Base-by-base conservation (phyloP, 2,329 filamentous ascomycete species). In the Talaromyces albobiverticillius region DNA sequence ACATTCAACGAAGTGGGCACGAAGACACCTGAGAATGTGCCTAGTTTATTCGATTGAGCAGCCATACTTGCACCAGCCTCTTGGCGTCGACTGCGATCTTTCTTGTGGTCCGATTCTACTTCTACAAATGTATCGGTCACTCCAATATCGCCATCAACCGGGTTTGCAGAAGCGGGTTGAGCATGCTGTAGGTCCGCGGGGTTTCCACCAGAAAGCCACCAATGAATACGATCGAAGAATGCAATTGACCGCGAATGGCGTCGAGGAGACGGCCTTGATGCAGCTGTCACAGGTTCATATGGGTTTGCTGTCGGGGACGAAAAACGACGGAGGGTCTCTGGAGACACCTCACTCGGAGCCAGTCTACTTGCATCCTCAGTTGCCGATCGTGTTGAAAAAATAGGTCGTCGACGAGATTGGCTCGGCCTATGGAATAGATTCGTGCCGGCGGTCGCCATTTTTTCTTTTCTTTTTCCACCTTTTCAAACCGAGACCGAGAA, bases 1-100 rank as follows among this genome's bases (percentile, higher is more conserved):
- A 95, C 90, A 70, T 94, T 95, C 61, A 95, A 77, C 57, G 87
- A 92, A n/a, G 90, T 90, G 1, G 90, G 90, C 14, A 95, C 88
- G 68, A 91, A 95, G 46, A 95, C 88, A 7, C 88, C 88, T 3
- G 85, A 89, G 60, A 90, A 84, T 8, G 84, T 86, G 34, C 88
- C 88, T 54, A 95, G 78, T 73, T 94, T 94, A 61, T 80, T 73
- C 14, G 67, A 71, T 48, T 59, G 61, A 42, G 69, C 67, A 11
- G 56, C 54, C 14, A 60, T 66, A 18, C 56, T 53, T 20, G 61
- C 48, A 31, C 63, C 64, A 54, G 59, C 25, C 34, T 64, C 64
- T 45, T 66, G 61, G 20, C 7, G 22, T 25, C 56, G 57, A 54
- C 55, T 53, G 51, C 62, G 66, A 48, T 70, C 69, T 57, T 66